Evolutionary conservation across 2,329 filamentous ascomycete species (phyloP).

Genomic region (Xylariaceae sp.): DNA sequence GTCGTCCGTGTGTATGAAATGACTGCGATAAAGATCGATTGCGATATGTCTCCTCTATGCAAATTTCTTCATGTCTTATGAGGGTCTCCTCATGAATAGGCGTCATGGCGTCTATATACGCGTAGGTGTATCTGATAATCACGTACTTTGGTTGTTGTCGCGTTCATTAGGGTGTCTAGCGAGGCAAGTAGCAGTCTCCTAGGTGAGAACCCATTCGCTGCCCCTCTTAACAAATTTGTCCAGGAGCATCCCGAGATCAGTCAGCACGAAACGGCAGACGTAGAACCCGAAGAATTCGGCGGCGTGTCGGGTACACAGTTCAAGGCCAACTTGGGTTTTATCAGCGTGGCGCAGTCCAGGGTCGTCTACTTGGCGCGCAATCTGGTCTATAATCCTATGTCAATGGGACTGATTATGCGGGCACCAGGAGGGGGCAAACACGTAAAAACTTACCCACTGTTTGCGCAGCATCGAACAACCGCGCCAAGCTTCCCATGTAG

Average conservation of each 20-base stretch:
- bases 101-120: neutral
- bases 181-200: too few species aligned
- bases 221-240: conserved; percentile 98
- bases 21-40: conserved; percentile 2
- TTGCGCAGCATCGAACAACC: conserved; percentile 90
- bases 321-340: conserved; percentile 90
- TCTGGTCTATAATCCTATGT: conserved; percentile 65
- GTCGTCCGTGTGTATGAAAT: conserved; percentile 1
- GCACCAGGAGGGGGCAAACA: too few species aligned
- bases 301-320: conserved; percentile 88
- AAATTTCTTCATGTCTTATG: neutral
- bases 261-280: conserved; percentile 89
- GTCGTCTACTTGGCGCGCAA: conserved; percentile 93
- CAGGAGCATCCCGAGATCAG: conserved; percentile 78
- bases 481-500: conserved; percentile 89
- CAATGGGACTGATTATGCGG: too few species aligned
- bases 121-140: conserved; percentile 1
- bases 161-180: too few species aligned
- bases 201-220: conserved; percentile 77
- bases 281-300: conserved; percentile 98
- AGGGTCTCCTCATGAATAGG: too few species aligned
- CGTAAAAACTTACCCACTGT: conserved; percentile 68
- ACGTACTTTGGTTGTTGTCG: neutral
- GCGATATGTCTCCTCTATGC: conserved; percentile 6
- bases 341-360: conserved; percentile 88